These are phyloP conservation scores for Jacaranda copaia DNA, from an alignment of 257 asterid genomes.

Conservation along the genomic window DNA sequence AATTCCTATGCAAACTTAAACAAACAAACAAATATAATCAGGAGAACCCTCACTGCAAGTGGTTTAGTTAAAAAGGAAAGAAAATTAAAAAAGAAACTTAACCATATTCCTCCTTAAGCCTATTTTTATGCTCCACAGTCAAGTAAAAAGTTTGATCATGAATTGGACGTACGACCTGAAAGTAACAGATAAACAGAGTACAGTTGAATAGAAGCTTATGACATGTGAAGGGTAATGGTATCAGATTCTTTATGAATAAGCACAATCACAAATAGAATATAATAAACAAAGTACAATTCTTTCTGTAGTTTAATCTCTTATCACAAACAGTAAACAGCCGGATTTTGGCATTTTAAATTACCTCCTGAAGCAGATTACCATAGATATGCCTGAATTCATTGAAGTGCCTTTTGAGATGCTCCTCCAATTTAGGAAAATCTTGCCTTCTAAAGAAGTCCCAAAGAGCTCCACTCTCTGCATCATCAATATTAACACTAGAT, in stretches of 20 bases:
- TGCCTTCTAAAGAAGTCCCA: slow-evolving; percentile 80
- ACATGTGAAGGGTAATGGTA: too few relatives aligned
- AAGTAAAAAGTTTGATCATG: slow-evolving; percentile 79
- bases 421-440: slow-evolving; percentile 71
- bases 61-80: neutral
- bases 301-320: too few relatives aligned
- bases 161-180: slow-evolving; percentile 74
- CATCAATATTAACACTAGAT: slow-evolving; percentile 26
- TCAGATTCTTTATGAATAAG: neutral
- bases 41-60: neutral
- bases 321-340: neutral
- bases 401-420: slow-evolving; percentile 49
- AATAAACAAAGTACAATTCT: too few relatives aligned
- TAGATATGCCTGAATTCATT: slow-evolving; percentile 55
- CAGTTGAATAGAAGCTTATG: too few relatives aligned
- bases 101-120: slow-evolving; percentile 62
- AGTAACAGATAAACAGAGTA: slow-evolving; percentile 7
- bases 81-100: neutral
- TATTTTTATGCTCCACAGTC: slow-evolving; percentile 52
- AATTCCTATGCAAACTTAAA: slow-evolving; percentile 40
- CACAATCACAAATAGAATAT: neutral
- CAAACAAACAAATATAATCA: too few relatives aligned
- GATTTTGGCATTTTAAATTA: slow-evolving; percentile 23
- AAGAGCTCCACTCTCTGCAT: slow-evolving; percentile 62
- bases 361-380: slow-evolving; percentile 61